A percentile compares a stretch with the other conserved stretches of the same genome.
These are phyloP conservation scores for Epichloe baconii DNA, from an alignment of 2,329 filamentous ascomycete genomes.

Conservation along the genomic window DNA sequence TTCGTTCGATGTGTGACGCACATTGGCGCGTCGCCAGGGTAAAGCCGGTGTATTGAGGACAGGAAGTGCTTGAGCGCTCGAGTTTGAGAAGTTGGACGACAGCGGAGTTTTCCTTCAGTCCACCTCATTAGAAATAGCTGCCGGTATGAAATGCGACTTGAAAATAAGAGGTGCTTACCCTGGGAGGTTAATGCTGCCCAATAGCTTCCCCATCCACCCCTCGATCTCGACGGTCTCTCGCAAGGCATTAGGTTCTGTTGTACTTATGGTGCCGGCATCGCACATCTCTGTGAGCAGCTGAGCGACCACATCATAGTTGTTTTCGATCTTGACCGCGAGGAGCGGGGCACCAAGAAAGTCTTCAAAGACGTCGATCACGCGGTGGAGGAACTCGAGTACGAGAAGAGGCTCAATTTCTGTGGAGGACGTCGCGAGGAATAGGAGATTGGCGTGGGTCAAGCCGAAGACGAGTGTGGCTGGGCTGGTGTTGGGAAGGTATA, in stretches of 20 bases:
- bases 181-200: constrained; percentile 77
- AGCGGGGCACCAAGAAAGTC: constrained; percentile 87
- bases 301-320: constrained; percentile 83
- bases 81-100: constrained; percentile 23
- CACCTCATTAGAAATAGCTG: background rate
- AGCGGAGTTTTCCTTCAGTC: constrained; percentile 27
- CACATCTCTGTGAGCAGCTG: constrained; percentile 94
- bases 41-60: constrained; percentile 42
- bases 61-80: constrained; percentile 26
- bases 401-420: constrained; percentile 80
- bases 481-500: constrained; percentile 70
- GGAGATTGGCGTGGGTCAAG: constrained; percentile 71
- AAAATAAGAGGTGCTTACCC: constrained; percentile 33
- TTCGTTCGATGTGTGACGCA: constrained; percentile 92
- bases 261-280: constrained; percentile 77
- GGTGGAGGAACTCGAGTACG: constrained; percentile 86
- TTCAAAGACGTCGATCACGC: constrained; percentile 82
- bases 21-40: constrained; percentile 84
- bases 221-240: constrained; percentile 87
- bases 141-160: background rate
- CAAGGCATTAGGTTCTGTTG: constrained; percentile 86
- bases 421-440: constrained; percentile 76
- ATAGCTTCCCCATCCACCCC: constrained; percentile 74
- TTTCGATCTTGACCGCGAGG: constrained; percentile 74
- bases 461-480: constrained; percentile 85